Conservation (phyloP, 192 early-diverging fungal genomes). For the Rhizoclosmatium sp. region DNA sequence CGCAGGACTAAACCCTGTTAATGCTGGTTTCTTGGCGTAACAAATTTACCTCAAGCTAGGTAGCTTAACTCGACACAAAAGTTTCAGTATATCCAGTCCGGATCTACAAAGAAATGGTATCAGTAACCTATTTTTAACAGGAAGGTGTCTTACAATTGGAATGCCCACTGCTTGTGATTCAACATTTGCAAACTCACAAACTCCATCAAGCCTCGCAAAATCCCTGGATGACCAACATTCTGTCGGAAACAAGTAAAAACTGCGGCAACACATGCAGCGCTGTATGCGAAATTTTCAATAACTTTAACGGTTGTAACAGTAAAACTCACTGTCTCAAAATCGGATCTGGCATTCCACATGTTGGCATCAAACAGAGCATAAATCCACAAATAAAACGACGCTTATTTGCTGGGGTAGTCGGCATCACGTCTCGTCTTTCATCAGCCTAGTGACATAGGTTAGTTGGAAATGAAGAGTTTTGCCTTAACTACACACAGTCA, state of each 20-base stretch:
- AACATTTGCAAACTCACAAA: slow-evolving; percentile 63
- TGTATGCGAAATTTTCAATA: slow-evolving; percentile 16
- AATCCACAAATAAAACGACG: slow-evolving; percentile 62
- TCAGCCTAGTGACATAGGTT: slow-evolving; percentile 35
- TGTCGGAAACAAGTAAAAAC: slow-evolving; percentile 58
- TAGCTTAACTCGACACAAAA: slow-evolving; percentile 57
- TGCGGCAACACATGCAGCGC: slow-evolving; percentile 51
- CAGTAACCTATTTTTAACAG: neutral
- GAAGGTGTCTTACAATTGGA: slow-evolving; percentile 53
- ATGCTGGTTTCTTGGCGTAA: neutral
- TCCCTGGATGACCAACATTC: slow-evolving; percentile 44
- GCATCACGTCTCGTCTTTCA: slow-evolving; percentile 56
- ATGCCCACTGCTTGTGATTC: slow-evolving; percentile 62
- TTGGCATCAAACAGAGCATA: slow-evolving; percentile 61
- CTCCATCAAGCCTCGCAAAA: slow-evolving; percentile 60
- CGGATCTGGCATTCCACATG: slow-evolving; percentile 62
- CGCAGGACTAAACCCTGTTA: slow-evolving; percentile 28
- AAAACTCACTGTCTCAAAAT: slow-evolving; percentile 50
- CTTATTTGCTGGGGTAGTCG: slow-evolving; percentile 60
- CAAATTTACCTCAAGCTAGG: slow-evolving; percentile 45
- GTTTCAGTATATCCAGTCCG: slow-evolving; percentile 60
- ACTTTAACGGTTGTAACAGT: neutral
- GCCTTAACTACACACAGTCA: slow-evolving; percentile 27
- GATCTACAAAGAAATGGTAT: slow-evolving; percentile 43
- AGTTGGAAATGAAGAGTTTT: neutral